Evolutionary conservation across 2,329 filamentous ascomycete genomes (phyloP), one percentile per base, ranked within the genome.

Genomic region (Thermomyces lanuginosus): DNA sequence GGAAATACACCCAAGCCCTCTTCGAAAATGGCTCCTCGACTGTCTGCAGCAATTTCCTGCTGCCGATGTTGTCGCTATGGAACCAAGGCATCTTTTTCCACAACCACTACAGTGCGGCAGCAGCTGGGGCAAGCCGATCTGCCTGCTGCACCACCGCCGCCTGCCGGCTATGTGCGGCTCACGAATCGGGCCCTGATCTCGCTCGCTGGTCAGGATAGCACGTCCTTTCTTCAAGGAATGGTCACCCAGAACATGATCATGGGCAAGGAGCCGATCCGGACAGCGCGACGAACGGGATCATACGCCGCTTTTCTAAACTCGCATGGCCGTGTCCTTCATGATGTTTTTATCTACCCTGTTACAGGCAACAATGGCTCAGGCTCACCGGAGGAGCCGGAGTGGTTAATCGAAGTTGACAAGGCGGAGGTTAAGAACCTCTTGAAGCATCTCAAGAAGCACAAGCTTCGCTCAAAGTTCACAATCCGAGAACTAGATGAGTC

Each of bases 241-340:
- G 69, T 89, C 36, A 92, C 86, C 1, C 69, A 76, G 36, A 76
- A 74, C 36, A 66, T 82, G 36, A 51, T 69, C 27, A 53, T 65
- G 0, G 43, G 43, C 8, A 51, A 49, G 24, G 48, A 57, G 5
- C 45, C 51, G 36, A 56, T 32, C 45, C 53, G 34, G 34, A 44
- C 36, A 21, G 37, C 44, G 28, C 43, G 40, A 28, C 44, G 34
- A 3, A 53, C 58, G 1, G 75, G 72, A 3, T 73, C 77, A 49
- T 95, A 92, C 53, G 66, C 76, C 5, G 81, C 74, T 0, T 92
- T 98, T 44, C 63, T 98, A 21, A 92, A 78, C 39, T 81, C 86
- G 5, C 70, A 72, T 33, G 89, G 89, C 21, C 70, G 84, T 31
- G 67, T 98, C 6, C 60, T 93, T 22, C 70, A 86, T 57, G 89